Conservation (phyloP, 2,329 filamentous ascomycete genomes). For the Cercospora sojina region DNA sequence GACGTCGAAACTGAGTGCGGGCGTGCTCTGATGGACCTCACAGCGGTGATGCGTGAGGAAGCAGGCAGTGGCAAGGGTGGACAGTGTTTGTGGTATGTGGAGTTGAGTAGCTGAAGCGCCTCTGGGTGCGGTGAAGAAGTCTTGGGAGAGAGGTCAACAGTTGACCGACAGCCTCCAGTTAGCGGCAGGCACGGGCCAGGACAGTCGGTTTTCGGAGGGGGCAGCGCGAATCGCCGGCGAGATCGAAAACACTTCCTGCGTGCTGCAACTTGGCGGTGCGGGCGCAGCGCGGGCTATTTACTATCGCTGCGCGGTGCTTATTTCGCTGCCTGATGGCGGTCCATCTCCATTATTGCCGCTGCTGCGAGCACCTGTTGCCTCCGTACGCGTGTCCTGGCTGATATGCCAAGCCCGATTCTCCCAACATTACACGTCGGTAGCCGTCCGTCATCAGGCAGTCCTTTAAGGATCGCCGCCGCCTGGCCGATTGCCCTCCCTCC, state of each 20-base stretch:
- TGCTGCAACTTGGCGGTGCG: background rate
- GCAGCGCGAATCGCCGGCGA: slow-evolving; percentile 11
- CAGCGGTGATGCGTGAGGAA: slow-evolving; percentile 2
- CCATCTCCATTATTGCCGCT: background rate
- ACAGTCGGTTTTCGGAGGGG: slow-evolving; percentile 3
- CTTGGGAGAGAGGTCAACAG: slow-evolving; percentile 7
- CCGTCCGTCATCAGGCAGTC: background rate
- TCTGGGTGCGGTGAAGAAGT: slow-evolving; percentile 12
- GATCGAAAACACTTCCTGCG: background rate
- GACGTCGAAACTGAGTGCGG: slow-evolving; percentile 12
- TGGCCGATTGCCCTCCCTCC: background rate
- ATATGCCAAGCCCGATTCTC: slow-evolving; percentile 9
- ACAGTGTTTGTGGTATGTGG: background rate
- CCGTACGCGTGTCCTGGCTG: slow-evolving; percentile 9
- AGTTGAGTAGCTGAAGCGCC: slow-evolving; percentile 2
- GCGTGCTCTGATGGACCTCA: slow-evolving; percentile 7
- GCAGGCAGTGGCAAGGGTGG: slow-evolving; percentile 1
- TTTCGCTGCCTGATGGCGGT: slow-evolving; percentile 6
- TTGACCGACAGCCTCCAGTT: slow-evolving; percentile 1
- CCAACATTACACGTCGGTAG: background rate
- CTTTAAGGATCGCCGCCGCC: background rate
- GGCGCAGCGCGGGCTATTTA: background rate
- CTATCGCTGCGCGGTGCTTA: background rate
- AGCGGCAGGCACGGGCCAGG: background rate
- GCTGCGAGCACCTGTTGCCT: slow-evolving; percentile 4